A percentile compares a stretch with the other conserved stretches of the same genome.
Evolutionary conservation across 495 filamentous ascomycete species (phyloP).

Genomic region (Podospora comata): DNA sequence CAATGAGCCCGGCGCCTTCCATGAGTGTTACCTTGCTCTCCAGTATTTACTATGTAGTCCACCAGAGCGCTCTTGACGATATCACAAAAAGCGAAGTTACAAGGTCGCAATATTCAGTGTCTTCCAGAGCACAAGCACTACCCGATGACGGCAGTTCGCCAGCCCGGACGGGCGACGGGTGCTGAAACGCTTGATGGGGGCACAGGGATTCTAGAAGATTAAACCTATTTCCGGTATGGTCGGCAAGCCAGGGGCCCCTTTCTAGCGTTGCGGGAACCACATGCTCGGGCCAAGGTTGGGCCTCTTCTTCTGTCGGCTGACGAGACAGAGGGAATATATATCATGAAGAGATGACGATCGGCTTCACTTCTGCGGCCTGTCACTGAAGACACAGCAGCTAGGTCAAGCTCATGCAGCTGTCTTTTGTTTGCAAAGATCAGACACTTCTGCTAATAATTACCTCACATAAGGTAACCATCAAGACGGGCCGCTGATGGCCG

Average conservation of each 20-base stretch:
- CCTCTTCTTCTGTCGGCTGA: conserved; percentile 2
- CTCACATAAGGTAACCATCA: background rate
- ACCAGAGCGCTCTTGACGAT: background rate
- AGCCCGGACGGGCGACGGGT: background rate
- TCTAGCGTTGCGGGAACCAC: conserved; percentile 13
- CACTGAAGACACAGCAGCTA: background rate
- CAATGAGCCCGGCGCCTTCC: background rate
- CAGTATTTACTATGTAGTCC: background rate
- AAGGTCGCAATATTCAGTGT: conserved; percentile 8
- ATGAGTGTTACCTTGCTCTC: background rate
- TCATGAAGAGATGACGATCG: conserved; percentile 1
- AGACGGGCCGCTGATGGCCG: background rate
- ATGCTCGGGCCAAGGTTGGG: conserved; percentile 12
- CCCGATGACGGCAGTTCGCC: conserved; percentile 9
- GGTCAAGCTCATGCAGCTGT: background rate
- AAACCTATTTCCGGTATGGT: conserved; percentile 21
- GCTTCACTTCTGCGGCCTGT: background rate
- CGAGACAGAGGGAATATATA: background rate
- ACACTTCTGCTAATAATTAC: background rate
- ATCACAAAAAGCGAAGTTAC: conserved; percentile 12
- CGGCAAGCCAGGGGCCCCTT: conserved; percentile 14
- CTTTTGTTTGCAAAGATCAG: background rate
- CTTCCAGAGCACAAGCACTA: background rate
- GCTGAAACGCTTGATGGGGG: conserved; percentile 8
- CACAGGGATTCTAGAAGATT: conserved; percentile 20